A percentile compares a stretch with the other conserved stretches of the same genome.
These are phyloP conservation scores for Leccinum griseonigrum DNA, from an alignment of 1,284 basidiomycete genomes.

Conservation along the genomic window DNA sequence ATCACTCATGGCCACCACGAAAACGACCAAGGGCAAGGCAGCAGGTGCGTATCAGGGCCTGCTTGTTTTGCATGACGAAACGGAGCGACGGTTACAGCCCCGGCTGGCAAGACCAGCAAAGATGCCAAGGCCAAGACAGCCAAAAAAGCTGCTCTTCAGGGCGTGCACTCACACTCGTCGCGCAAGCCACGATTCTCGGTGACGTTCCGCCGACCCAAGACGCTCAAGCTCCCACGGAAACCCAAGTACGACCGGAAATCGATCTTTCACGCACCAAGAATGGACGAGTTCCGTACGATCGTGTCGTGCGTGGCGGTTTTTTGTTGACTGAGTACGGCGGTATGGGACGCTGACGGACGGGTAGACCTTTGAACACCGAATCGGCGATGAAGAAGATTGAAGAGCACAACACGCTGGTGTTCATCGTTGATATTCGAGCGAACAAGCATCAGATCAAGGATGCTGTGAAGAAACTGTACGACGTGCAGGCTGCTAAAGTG, in stretches of 20 bases:
- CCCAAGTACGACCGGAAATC: constrained; percentile 95
- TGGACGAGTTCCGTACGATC: constrained; percentile 97
- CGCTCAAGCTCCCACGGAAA: constrained; percentile 79
- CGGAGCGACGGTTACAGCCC: constrained; percentile 2
- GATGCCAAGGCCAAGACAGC: constrained; percentile 89
- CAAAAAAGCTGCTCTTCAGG: constrained; percentile 96
- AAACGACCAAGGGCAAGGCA: constrained; percentile 60
- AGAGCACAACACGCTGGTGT: constrained; percentile 99
- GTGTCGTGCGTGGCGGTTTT: constrained; percentile 59
- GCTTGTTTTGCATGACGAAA: not conserved
- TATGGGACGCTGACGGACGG: constrained; percentile 12
- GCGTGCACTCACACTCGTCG: constrained; percentile 69
- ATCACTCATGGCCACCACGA: constrained; percentile 57
- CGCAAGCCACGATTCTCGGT: constrained; percentile 88
- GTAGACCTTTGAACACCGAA: constrained; percentile 78
- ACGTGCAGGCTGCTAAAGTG: constrained; percentile 93
- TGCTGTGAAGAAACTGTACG: constrained; percentile 98
- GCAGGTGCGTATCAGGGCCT: constrained; percentile 40
- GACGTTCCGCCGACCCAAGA: constrained; percentile 97
- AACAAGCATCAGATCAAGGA: constrained; percentile 99
- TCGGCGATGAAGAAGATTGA: constrained; percentile 98
- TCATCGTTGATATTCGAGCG: constrained; percentile 91
- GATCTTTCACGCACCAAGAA: constrained; percentile 90
- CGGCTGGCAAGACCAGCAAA: constrained; percentile 20
- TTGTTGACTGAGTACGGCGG: not conserved